Percentiles rank a stretch among this genome's conserved stretches.
These are phyloP conservation scores for Tephrocybe sp. DNA, from an alignment of 768 basidiomycete species.

Conservation along the genomic window DNA sequence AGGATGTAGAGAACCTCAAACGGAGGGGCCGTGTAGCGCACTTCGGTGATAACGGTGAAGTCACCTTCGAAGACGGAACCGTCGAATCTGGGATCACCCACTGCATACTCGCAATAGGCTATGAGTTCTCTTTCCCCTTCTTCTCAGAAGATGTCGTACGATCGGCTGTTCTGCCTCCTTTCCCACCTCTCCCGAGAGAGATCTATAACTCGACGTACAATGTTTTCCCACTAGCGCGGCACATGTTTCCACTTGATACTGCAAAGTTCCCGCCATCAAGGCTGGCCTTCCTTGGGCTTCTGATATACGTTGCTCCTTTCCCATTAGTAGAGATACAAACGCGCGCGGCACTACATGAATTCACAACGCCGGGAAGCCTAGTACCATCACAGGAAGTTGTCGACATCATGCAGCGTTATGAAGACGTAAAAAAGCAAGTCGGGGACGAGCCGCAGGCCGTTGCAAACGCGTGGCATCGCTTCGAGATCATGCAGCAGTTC, in stretches of 20 bases:
- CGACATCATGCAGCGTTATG: conserved; percentile 49
- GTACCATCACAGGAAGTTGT: conserved; percentile 47
- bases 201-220: conserved; percentile 66
- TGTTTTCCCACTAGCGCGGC: conserved; percentile 70
- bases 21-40: conserved; percentile 40
- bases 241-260: conserved; percentile 64
- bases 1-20: conserved; percentile 36
- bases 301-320: conserved; percentile 62
- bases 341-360: conserved; percentile 55
- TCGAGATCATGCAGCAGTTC: conserved; percentile 57
- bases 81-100: conserved; percentile 55
- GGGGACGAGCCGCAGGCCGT: conserved; percentile 38
- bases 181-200: conserved; percentile 47
- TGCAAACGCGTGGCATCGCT: conserved; percentile 56
- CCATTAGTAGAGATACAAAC: conserved; percentile 82
- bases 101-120: conserved; percentile 79
- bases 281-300: conserved; percentile 69
- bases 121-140: conserved; percentile 65
- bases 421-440: conserved; percentile 33
- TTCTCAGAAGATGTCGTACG: conserved; percentile 37
- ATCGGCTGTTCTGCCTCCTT: conserved; percentile 37
- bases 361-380: conserved; percentile 49
- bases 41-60: conserved; percentile 43
- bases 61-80: conserved; percentile 61
- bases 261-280: conserved; percentile 45